Base-by-base conservation (phyloP, 1,139 yeast genomes). In the Pichia kudriavzevii region DNA sequence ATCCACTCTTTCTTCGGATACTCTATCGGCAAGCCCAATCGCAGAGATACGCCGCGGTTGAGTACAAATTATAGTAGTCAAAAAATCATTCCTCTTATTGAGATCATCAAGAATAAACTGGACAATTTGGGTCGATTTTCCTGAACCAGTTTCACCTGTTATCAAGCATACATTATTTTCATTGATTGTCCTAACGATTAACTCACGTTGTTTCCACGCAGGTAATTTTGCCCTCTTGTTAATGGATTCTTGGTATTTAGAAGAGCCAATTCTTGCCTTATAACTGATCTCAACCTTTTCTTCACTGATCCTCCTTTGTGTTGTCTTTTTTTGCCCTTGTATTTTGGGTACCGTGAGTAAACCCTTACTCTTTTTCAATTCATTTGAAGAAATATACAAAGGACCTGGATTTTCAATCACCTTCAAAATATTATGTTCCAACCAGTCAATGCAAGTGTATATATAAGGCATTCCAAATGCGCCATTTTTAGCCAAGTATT, bases 81-180 rank as follows among this genome's bases (percentile, higher is more conserved):
- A 51, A 41, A 61, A 69, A 39, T 75, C 69, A 0, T 71, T 71
- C 13, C 56, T 52, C 0, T 52, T 28, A 32, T 65, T 59, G 42
- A 80, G 52, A 29, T 76, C 65, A 54, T 91, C 97, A 22, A 88
- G 61, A 13, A 91, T 64, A 49, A 85, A 91, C 56, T 91, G 98
- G 3, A 85, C 95, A 11, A 85, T 76, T 54, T 87, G 96, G 0
- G 96, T 87, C 0, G 95, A 83, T 53, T 87, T 87, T 46, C 96
- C 96, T 0, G 95, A 85, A 47, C 98, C 98, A 0, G 98, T 91
- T 56, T 91, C 98, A 55, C 97, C 98, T 1, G 97, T 91, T 24
- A 91, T 72, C 26, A 91, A 60, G 3, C 84, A 75, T 3, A 85
- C 81, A 44, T 74, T 75, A 49, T 81, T 72, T 1, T 63, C 45